phyloP scores from a whole-genome alignment of 139 green algal species.

The Chlamydomonas sp. region DNA sequence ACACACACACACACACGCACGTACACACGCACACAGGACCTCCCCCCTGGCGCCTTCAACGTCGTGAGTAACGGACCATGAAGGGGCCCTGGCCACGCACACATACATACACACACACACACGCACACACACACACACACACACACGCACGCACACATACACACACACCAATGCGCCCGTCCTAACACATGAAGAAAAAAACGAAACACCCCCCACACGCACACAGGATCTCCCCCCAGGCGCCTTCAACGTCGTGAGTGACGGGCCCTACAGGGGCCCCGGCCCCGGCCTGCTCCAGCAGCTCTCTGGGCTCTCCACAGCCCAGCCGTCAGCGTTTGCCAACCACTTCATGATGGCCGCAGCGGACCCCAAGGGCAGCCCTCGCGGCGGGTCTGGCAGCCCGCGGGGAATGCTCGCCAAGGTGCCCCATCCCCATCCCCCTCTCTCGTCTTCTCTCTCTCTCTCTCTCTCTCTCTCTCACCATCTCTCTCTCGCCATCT shows the following conservation, averaged over 20 bases:
- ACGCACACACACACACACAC: no score
- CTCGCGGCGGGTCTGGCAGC: background rate
- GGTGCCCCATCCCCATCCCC: background rate
- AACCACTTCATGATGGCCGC: constrained; percentile 16
- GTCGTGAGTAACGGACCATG: no score
- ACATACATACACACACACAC: no score
- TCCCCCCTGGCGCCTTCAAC: no score
- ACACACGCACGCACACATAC: no score
- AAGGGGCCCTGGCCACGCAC: no score
- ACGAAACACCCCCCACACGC: background rate
- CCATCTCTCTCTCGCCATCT: no score
- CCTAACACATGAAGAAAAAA: background rate
- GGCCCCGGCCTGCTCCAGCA: constrained; percentile 10
- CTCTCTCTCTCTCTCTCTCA: no score
- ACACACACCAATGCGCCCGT: no score
- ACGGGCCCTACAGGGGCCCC: background rate
- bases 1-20: no score
- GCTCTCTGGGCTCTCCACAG: background rate
- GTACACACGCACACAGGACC: no score
- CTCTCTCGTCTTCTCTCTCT: constrained; percentile 2
- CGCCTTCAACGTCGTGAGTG: constrained; percentile 4
- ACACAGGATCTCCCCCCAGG: constrained; percentile 2
- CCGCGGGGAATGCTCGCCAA: background rate
- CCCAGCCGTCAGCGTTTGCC: constrained; percentile 9
- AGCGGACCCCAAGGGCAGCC: background rate